Base-by-base conservation (phyloP, 345 rosid species). In the Lepidium aucheri region DNA sequence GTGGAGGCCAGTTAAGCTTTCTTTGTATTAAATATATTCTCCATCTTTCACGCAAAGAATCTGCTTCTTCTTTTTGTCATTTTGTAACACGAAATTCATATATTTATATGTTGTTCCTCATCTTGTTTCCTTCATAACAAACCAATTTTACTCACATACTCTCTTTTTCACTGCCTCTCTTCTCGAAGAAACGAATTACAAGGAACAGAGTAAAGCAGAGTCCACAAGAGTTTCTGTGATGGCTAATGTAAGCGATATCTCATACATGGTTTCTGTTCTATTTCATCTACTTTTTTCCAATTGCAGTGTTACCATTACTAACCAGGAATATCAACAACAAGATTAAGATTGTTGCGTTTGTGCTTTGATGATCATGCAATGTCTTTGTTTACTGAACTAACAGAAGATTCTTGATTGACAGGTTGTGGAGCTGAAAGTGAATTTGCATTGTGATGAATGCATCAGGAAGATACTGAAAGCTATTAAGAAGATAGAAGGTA, bases 391-490 rank as follows among this genome's bases (percentile, higher is more conserved):
- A 38, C 5, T 5, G 32, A 50, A 57, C 8, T 68, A 32, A 44
- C 60, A n/a, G 1, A 39, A 60, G 3, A 14, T 20, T 28, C 9
- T 40, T 6, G 22, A 35, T 41, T 2, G 6, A 8, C 50, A 92
- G 96, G 78, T 84, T 61, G 98, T 92, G 72, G 95, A 89, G 61
- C 40, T 92, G 68, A 87, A 82, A 73, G 95, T 92, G 68, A 84
- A 82, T 36, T 74, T 88, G 72, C 96, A 88, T 35, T 91, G 97
- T 24, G 87, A 87, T 0, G 88, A 87, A 59, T 84, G 95, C 55
- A 87, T 86, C 74, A 87, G 77, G 80, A 89, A 89, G 63, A 87
- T 92, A 80, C 71, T 92, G 26, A 87, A 92, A 69, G 91, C 92
- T 28, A 86, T 92, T 70, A 89, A 92, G 84, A 89, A 89, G 69